Evolutionary conservation across 148 eudicot genomes (phyloP), one percentile per base, ranked within the genome.

Genomic region (Amaranthus hypochondriacus): DNA sequence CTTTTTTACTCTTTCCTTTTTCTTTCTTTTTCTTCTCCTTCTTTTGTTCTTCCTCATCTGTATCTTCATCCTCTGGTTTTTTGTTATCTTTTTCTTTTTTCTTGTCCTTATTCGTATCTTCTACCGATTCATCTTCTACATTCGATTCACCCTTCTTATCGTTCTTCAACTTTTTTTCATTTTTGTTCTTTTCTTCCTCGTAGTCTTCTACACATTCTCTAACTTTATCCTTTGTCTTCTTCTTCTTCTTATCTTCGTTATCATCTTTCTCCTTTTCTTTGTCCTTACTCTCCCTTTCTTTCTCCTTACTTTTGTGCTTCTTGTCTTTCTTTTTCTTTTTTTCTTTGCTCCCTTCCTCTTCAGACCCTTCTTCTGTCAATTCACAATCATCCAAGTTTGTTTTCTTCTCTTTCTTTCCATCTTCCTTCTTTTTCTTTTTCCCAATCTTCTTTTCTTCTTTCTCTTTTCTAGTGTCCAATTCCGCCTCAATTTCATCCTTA

Each of bases 1-100:
- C 81, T 74, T 83, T 85, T 42, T 73, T 78, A 62, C 77, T 73
- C 59, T 86, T 83, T 43, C 49, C 70, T 60, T 84, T 85, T 81
- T 81, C 76, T 54, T 73, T 75, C 75, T 73, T 73, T 10, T 80
- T 76, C 9, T 76, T 69, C 5, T 76, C 77, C 80, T 80, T 77
- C 13, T 60, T 52, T 49, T 72, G 56, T 18, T 77, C 60, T 56
- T 77, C 81, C 13, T 75, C 79, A 50, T 62, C 72, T 46, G 14
- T 73, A 59, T 73, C 78, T 9, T 77, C 76, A 56, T 60, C 67
- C 73, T 43, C 75, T 51, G 48, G 2, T 43, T 64, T 73, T 57
- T 53, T 69, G 44, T 48, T 43, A 52, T 53, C 62, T 12, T 71
- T 70, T 56, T 70, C 62, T 5, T 48, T 68, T 46, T 70, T 68